Percentiles rank a stretch among this genome's conserved stretches.
Evolutionary conservation across 805 yeast genomes (phyloP).

Genomic region (Cyberlindnera galapagoensis): DNA sequence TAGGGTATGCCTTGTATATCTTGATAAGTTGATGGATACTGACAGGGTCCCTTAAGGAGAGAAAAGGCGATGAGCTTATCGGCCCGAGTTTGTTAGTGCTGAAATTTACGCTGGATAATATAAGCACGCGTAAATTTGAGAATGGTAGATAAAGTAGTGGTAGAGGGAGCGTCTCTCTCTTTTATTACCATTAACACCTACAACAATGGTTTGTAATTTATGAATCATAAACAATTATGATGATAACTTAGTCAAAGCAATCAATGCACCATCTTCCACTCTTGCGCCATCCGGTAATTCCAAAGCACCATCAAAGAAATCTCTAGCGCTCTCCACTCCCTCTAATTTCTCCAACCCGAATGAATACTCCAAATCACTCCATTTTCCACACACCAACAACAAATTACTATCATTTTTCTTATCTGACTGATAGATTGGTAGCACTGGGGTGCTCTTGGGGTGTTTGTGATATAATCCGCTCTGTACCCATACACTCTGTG

Average conservation of each 20-base stretch:
- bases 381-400: slow-evolving; percentile 57
- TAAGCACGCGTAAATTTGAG: too few species aligned
- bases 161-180: too few species aligned
- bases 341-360: slow-evolving; percentile 49
- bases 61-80: too few species aligned
- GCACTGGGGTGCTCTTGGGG: slow-evolving; percentile 24
- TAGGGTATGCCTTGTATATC: too few species aligned
- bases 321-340: slow-evolving; percentile 47
- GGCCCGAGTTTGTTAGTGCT: too few species aligned
- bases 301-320: slow-evolving; percentile 63
- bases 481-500: slow-evolving; percentile 56
- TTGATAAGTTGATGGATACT: too few species aligned
- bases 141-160: too few species aligned
- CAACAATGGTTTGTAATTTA: too few species aligned
- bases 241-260: slow-evolving; percentile 38
- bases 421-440: slow-evolving; percentile 10
- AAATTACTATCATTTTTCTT: slow-evolving; percentile 25
- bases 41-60: too few species aligned
- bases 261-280: slow-evolving; percentile 66
- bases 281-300: slow-evolving; percentile 49
- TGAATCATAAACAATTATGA: too few species aligned
- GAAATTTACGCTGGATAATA: too few species aligned
- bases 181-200: too few species aligned
- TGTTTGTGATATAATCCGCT: slow-evolving; percentile 57
- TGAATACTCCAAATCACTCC: slow-evolving; percentile 47